Evolutionary conservation across 2,329 filamentous ascomycete species (phyloP).

Genomic region (Colletotrichum sp.): DNA sequence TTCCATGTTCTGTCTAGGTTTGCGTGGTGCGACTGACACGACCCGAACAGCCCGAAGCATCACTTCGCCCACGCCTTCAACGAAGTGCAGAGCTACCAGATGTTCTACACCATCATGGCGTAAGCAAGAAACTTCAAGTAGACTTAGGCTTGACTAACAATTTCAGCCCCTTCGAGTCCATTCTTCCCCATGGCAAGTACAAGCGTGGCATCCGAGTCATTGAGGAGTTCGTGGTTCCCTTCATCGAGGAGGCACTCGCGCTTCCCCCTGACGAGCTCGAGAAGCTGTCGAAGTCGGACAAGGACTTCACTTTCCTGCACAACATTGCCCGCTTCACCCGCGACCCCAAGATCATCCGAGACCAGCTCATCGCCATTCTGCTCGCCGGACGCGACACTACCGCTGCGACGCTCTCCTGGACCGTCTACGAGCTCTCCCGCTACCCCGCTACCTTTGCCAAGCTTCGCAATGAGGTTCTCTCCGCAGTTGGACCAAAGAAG

Average conservation of each 20-base stretch:
- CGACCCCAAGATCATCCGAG: constrained; percentile 67
- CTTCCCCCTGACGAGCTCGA: constrained; percentile 70
- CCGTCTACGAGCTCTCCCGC: constrained; percentile 47
- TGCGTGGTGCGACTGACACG: constrained; percentile 16
- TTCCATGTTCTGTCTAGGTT: background rate
- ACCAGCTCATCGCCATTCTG: constrained; percentile 76
- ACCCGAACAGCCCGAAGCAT: constrained; percentile 49
- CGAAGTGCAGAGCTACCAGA: constrained; percentile 72
- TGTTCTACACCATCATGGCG: constrained; percentile 59
- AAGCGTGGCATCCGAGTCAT: constrained; percentile 66
- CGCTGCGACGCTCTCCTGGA: constrained; percentile 53
- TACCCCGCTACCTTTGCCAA: constrained; percentile 44
- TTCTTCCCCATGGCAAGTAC: constrained; percentile 67
- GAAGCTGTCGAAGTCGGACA: constrained; percentile 69
- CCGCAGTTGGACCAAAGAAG: constrained; percentile 51
- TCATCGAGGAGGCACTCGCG: constrained; percentile 69
- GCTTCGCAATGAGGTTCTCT: constrained; percentile 45
- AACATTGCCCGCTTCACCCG: constrained; percentile 75
- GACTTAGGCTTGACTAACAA: background rate
- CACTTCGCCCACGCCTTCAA: constrained; percentile 74
- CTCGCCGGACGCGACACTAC: constrained; percentile 64
- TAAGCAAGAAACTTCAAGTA: constrained; percentile 24
- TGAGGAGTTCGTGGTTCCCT: constrained; percentile 73
- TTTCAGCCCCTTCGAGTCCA: constrained; percentile 59
- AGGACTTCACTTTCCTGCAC: constrained; percentile 78